Evolutionary conservation across 768 basidiomycete genomes (phyloP), one percentile per base, ranked within the genome.

Genomic region (Leccinum imitatum): DNA sequence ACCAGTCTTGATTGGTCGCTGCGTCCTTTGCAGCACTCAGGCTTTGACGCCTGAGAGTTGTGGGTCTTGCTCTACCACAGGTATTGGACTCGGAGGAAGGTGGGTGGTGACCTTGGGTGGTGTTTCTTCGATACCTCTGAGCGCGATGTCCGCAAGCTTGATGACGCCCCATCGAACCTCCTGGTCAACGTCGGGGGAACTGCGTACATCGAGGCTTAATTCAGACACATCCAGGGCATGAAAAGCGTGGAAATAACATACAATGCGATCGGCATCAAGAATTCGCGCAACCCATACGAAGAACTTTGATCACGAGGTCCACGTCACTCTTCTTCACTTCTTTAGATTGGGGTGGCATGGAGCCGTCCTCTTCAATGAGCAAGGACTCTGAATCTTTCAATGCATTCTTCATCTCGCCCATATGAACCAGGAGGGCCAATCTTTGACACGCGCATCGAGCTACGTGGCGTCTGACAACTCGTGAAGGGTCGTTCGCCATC

Each of bases 91-190:
- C 27, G 84, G 78, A 8, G 85, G 82, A 56, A 95, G 84, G 65
- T 93, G 90, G 53, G 95, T 87, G 50, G 86, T 91, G 62, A 95
- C 87, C 59, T 92, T 94, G 1, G 95, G 95, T 6, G 90, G 79
- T 2, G 86, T 81, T 74, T 98, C 96, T 59, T 92, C 87, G 3
- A 86, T 78, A 23, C 92, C 90, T 54, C 88, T 86, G 65, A 95
- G 87, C 47, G 94, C 82, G 19, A 96, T 80, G 67, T 98, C 96
- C 6, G 92, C 93, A 23, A 97, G 78, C 74, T 98, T 98, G 67
- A 98, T 80, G 53, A 96, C 77, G 63, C 89, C 92, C 86, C 93
- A 92, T 50, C 95, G 88, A 44, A 95, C 90, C 76, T 96, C 91
- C 67, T 91, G 82, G 71, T 97, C 94, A 57, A 86, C 80, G 60